Percentiles rank a stretch among this genome's conserved stretches.
Conservation (phyloP, 257 asterid genomes). For the Nicotiana paniculata region DNA sequence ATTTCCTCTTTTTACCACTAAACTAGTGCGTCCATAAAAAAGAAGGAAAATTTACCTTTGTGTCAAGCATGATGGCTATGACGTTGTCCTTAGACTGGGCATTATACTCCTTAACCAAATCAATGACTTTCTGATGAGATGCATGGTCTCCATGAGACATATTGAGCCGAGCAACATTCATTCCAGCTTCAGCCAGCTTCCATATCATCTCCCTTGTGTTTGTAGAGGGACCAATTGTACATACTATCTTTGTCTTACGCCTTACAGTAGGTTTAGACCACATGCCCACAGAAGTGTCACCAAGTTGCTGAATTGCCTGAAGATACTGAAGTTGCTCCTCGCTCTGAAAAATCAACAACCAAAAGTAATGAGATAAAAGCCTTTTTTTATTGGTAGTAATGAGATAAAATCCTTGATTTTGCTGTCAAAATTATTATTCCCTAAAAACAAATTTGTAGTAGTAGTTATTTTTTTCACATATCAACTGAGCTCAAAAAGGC, state of each 20-base stretch:
- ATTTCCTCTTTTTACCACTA: not conserved
- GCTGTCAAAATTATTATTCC: not conserved
- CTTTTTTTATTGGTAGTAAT: not conserved
- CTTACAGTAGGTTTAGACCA: slow-evolving; percentile 80
- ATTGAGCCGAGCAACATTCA: slow-evolving; percentile 95
- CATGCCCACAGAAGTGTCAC: slow-evolving; percentile 46
- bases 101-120: slow-evolving; percentile 92
- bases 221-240: slow-evolving; percentile 97
- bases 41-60: slow-evolving; percentile 61
- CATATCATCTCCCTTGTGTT: slow-evolving; percentile 90
- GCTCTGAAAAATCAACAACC: slow-evolving; percentile 28
- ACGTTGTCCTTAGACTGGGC: slow-evolving; percentile 86
- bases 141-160: slow-evolving; percentile 99
- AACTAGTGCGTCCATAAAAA: not conserved
- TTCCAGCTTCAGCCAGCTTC: slow-evolving; percentile 99
- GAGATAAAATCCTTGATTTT: not conserved
- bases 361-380: not conserved
- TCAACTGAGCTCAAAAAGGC: not conserved
- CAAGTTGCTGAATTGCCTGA: slow-evolving; percentile 51
- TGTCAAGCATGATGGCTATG: slow-evolving; percentile 97
- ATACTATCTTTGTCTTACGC: slow-evolving; percentile 93
- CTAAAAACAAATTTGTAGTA: not conserved
- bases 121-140: slow-evolving; percentile 95
- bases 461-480: not conserved
- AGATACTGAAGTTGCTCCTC: slow-evolving; percentile 46